Evolutionary conservation across 2,329 filamentous ascomycete species (phyloP).

Genomic region (Drechslerella coelobrocha): DNA sequence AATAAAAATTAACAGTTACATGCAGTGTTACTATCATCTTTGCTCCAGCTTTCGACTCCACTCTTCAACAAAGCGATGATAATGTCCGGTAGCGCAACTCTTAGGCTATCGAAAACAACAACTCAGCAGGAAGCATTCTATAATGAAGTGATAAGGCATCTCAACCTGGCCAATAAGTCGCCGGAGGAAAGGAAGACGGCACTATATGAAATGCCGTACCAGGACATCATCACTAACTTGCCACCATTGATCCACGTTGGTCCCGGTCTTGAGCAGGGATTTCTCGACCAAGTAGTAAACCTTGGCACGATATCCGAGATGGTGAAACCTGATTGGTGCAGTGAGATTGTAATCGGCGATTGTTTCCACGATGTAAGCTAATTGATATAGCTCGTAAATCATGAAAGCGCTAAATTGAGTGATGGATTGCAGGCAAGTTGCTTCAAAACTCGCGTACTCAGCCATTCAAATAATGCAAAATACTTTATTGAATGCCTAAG

Average conservation of each 20-base stretch:
- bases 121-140: constrained; percentile 32
- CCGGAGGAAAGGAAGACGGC: background rate
- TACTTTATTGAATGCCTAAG: constrained; percentile 30
- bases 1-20: background rate
- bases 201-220: background rate
- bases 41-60: constrained; percentile 27
- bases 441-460: constrained; percentile 34
- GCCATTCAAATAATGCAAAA: constrained; percentile 19
- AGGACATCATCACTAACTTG: constrained; percentile 23
- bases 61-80: constrained; percentile 31
- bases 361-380: constrained; percentile 43
- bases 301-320: constrained; percentile 19
- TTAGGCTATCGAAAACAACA: constrained; percentile 30
- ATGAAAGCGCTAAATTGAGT: background rate
- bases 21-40: constrained; percentile 33
- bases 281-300: constrained; percentile 25
- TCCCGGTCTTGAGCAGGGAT: constrained; percentile 24
- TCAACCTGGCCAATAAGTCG: constrained; percentile 5
- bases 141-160: constrained; percentile 13
- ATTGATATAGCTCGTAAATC: background rate
- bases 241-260: constrained; percentile 37
- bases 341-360: constrained; percentile 30
- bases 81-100: constrained; percentile 40
- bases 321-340: constrained; percentile 27
- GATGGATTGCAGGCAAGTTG: constrained; percentile 24